Evolutionary conservation across 495 filamentous ascomycete genomes (phyloP), one percentile per base, ranked within the genome.

Genomic region (Monascus purpureus): DNA sequence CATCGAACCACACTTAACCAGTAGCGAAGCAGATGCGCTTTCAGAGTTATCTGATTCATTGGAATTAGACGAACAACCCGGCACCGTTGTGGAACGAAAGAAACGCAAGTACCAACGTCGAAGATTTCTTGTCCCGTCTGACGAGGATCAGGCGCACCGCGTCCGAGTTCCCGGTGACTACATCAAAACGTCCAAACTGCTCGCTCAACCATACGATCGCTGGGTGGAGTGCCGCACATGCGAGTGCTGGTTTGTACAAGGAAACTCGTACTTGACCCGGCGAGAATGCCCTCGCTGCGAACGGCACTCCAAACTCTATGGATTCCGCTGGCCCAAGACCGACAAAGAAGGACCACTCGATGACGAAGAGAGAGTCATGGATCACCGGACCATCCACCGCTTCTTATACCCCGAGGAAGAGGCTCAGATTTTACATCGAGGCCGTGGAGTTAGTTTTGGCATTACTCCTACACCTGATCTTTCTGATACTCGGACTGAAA

Each of bases 321-420:
- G 92, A 0, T 93, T 80, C 45, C 68, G 73, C 31, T 99, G 92
- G 92, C 90, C 90, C 12, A 92, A 96, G 55, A 96, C 92, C 1
- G 80, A 93, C 22, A 75, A 64, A 13, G 68, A 75, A 36, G 80
- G 80, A 1, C 69, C 69, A 12, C 37, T 59, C 8, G 90, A 96
- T 45, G 72, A 68, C 14, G 85, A 93, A 46, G 77, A 81, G 33
- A 64, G 81, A 1, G 53, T 86, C 5, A 64, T 83, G 42, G 81
- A 87, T 38, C 80, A 85, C 39, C 58, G 81, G 15, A 70, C 59
- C 0, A 59, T 87, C 9, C 74, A 85, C 46, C 68, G 81, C 7
- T 85, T 84, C 43, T 44, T 87, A 15, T 61, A 58, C 11, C 64
- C 70, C 0, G 64, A 77, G 9, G 78, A 82, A 36, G 80, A 86